These are phyloP conservation scores for Termitomyces titanicus DNA, from an alignment of 768 basidiomycete genomes.

Conservation along the genomic window DNA sequence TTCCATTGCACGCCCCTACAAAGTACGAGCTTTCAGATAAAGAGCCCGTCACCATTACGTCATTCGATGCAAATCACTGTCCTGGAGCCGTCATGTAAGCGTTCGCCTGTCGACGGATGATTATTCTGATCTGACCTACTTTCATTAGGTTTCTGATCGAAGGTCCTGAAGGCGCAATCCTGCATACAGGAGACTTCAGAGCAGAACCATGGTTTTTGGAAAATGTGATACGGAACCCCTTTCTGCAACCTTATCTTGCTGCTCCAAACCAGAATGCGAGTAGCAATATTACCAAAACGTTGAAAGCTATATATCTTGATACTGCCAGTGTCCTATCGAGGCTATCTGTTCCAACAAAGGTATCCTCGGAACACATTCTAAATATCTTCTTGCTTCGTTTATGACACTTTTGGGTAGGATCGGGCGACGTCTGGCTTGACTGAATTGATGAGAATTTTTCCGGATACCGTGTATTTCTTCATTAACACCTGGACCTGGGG, in stretches of 20 bases:
- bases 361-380: conserved; percentile 13
- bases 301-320: conserved; percentile 83
- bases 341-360: conserved; percentile 58
- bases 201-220: conserved; percentile 82
- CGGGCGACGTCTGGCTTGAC: conserved; percentile 65
- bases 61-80: conserved; percentile 92
- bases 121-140: background rate
- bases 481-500: conserved; percentile 96
- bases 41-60: conserved; percentile 67
- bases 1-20: conserved; percentile 66
- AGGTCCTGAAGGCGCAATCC: conserved; percentile 60
- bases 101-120: background rate
- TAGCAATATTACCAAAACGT: conserved; percentile 32
- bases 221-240: conserved; percentile 62
- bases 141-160: conserved; percentile 76
- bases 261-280: conserved; percentile 6
- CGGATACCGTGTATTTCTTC: conserved; percentile 71
- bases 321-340: conserved; percentile 64
- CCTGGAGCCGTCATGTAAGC: conserved; percentile 90
- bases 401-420: conserved; percentile 36
- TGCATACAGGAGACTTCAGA: conserved; percentile 93
- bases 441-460: conserved; percentile 65
- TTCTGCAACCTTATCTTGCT: conserved; percentile 68
- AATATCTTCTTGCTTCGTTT: background rate
- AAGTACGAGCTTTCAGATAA: conserved; percentile 50